A percentile compares a stretch with the other conserved stretches of the same genome.
These are phyloP conservation scores for Penicillium sp. DNA, from an alignment of 2,329 filamentous ascomycete genomes.

Conservation along the genomic window DNA sequence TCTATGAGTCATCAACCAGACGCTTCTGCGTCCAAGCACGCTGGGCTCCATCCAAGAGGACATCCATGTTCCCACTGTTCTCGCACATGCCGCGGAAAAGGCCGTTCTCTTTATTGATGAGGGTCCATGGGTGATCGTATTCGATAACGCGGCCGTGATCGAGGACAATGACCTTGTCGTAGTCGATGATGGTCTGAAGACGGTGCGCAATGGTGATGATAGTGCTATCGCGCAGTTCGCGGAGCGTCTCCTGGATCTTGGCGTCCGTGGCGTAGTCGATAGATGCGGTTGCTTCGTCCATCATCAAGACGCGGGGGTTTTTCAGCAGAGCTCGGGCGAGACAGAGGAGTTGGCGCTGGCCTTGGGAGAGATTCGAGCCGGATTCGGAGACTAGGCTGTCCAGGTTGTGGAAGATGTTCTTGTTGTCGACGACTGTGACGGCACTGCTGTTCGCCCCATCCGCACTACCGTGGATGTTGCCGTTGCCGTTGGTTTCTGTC, in stretches of 20 bases:
- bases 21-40: constrained; percentile 48
- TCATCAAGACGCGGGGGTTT: constrained; percentile 86
- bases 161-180: constrained; percentile 92
- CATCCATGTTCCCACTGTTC: constrained; percentile 61
- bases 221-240: constrained; percentile 80
- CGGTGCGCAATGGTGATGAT: constrained; percentile 96
- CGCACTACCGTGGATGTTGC: constrained; percentile 18
- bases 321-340: constrained; percentile 90
- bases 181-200: constrained; percentile 94
- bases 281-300: constrained; percentile 97
- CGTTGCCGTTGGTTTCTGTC: constrained; percentile 18
- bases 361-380: constrained; percentile 90
- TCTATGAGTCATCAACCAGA: constrained; percentile 43
- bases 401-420: constrained; percentile 89
- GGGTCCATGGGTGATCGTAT: constrained; percentile 81
- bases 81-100: constrained; percentile 66
- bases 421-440: constrained; percentile 61
- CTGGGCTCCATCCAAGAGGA: constrained; percentile 54
- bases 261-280: constrained; percentile 95
- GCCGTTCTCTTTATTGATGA: constrained; percentile 68
- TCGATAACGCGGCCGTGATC: constrained; percentile 86
- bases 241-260: constrained; percentile 94
- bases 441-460: constrained; percentile 16
- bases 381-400: constrained; percentile 81
- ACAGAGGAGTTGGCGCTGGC: constrained; percentile 90